phyloP scores from a whole-genome alignment of 148 eudicot genomes.

The Vaccinium macrocarpon region DNA sequence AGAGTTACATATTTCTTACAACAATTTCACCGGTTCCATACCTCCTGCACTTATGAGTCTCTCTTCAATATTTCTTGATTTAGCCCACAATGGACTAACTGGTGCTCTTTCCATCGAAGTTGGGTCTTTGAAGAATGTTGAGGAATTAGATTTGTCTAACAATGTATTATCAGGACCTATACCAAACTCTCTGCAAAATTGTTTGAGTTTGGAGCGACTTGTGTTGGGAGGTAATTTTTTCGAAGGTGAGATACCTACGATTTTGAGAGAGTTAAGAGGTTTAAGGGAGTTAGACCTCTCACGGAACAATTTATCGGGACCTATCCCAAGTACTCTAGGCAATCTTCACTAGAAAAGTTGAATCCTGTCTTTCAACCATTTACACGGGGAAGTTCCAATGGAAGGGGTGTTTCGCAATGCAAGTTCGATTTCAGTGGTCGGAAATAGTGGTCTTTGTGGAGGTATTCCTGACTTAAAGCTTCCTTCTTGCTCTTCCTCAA shows the following conservation, averaged over 20 bases:
- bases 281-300: background rate
- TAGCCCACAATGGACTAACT: background rate
- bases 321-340: background rate
- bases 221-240: background rate
- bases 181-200: background rate
- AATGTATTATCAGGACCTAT: background rate
- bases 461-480: background rate
- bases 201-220: background rate
- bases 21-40: slow-evolving; percentile 11
- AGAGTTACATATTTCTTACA: no score
- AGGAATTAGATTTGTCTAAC: background rate
- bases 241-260: background rate
- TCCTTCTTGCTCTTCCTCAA: background rate
- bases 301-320: background rate
- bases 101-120: background rate
- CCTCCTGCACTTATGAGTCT: background rate
- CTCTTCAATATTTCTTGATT: background rate
- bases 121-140: background rate
- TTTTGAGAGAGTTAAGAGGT: background rate
- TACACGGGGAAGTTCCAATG: background rate
- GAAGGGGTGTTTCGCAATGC: background rate
- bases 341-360: background rate
- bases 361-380: background rate
- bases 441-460: background rate
- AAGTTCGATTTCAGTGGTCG: background rate